Conservation (phyloP, 2,329 filamentous ascomycete genomes). For the Cladosporium sp. region DNA sequence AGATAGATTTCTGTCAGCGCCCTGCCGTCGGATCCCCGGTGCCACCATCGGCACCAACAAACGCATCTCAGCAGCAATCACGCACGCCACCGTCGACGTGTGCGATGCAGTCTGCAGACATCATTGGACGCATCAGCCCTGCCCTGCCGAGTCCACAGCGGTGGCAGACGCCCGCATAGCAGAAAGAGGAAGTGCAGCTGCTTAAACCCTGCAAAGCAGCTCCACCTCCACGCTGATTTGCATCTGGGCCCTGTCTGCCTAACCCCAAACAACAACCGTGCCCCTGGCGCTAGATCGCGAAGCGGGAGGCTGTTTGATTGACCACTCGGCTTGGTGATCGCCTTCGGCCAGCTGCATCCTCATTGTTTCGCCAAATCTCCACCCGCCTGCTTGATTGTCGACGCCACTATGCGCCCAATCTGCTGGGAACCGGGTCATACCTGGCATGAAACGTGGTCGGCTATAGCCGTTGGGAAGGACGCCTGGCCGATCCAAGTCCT, state of each 20-base stretch:
- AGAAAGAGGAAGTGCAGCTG: no score
- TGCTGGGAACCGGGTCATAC: neutral
- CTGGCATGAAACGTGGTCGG: conserved; percentile 1
- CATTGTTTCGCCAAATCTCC: conserved; percentile 10
- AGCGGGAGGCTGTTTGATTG: neutral
- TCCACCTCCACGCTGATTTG: conserved; percentile 7
- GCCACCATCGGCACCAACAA: conserved; percentile 6
- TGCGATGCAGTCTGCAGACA: neutral
- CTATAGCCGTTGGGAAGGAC: neutral
- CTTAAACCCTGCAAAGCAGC: neutral
- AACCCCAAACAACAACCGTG: conserved; percentile 3
- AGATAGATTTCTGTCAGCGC: neutral
- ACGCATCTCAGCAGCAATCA: conserved; percentile 1
- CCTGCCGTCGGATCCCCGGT: conserved; percentile 10
- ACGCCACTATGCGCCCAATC: neutral
- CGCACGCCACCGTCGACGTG: neutral
- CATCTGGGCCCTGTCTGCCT: conserved; percentile 1
- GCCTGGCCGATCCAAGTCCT: neutral
- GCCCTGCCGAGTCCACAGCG: neutral
- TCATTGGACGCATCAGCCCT: neutral
- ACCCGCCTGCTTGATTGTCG: neutral
- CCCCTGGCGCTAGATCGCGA: conserved; percentile 10
- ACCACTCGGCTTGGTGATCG: neutral
- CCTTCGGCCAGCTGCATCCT: conserved; percentile 1
- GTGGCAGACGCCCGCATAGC: neutral